Base-by-base conservation (phyloP, 768 basidiomycete species). In the Calocybe cyanea region DNA sequence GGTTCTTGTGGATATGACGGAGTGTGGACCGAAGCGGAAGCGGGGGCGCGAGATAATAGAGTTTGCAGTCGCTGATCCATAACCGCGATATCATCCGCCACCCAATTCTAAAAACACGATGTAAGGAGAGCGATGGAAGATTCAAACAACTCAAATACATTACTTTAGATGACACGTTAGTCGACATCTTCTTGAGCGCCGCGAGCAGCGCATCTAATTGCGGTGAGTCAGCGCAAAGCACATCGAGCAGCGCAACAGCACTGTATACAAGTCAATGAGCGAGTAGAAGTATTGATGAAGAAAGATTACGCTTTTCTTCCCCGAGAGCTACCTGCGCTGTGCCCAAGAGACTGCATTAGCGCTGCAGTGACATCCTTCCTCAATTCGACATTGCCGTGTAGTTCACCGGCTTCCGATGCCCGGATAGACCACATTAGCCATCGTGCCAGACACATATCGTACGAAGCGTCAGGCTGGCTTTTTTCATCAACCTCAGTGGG, bases 361-460 rank as follows among this genome's bases (percentile, higher is more conserved):
- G 60, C 57, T 10, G 70, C 55, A 19, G 80, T 61, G 1, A 69
- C 57, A 33, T 79, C 72, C 45, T 69, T 77, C 47, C 66, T 68
- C 23, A 81, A 46, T 45, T 77, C 69, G 13, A 54, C 53, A 20
- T 71, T 73, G 11, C 57, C 51, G 23, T 61, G 57, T n/a, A 45
- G 40, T 9, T 59, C 55, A 17, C 59, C 60, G 14, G 50, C 56
- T 7, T 63, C 63, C 64, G 66, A 73, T 10, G 57, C 65, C 30
- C 74, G 68, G 19, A 76, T 59, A 23, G 70, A 67, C 87, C 88
- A 91, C 17, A 70, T 65, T 3, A 66, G 76, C 89, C 89, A 92
- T 42, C 78, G 76, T 9, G 83, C 81, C 8, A 89, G 65, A 53
- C 81, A 85, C 44, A 71, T 63, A 35, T 74, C 69, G 56, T 81